These are phyloP conservation scores for Peziza echinospora DNA, from an alignment of 495 filamentous ascomycete species.

Conservation along the genomic window DNA sequence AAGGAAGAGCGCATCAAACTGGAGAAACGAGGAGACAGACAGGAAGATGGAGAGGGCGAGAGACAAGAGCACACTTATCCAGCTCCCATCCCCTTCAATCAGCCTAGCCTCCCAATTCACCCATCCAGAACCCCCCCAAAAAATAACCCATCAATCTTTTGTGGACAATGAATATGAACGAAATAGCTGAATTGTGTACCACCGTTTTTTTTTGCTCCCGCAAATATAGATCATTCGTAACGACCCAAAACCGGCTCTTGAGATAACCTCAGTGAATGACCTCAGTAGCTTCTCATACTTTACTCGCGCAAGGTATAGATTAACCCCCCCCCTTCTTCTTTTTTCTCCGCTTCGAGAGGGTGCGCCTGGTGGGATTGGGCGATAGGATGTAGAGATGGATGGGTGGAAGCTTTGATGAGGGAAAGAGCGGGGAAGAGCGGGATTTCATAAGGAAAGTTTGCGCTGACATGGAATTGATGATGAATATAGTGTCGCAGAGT, in stretches of 20 bases:
- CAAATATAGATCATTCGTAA: constrained; percentile 52
- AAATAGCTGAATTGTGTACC: too few relatives aligned
- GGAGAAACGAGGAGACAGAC: too few relatives aligned
- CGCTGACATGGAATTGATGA: constrained; percentile 4
- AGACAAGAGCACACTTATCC: too few relatives aligned
- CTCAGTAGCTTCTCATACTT: constrained; percentile 64
- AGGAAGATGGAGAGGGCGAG: too few relatives aligned
- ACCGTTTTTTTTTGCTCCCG: too few relatives aligned
- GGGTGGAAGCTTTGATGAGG: not conserved
- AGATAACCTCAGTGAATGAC: constrained; percentile 62
- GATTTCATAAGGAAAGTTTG: not conserved
- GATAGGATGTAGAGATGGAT: not conserved
- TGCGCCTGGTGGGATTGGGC: not conserved
- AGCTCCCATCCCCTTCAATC: not conserved
- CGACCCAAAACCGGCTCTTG: constrained; percentile 51
- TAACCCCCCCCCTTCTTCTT: constrained; percentile 21
- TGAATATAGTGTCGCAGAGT: constrained; percentile 37
- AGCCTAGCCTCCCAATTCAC: constrained; percentile 3
- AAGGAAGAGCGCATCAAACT: too few relatives aligned
- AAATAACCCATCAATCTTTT: not conserved
- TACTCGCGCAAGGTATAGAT: constrained; percentile 33
- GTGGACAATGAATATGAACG: too few relatives aligned
- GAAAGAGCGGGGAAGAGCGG: not conserved
- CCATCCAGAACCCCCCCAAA: constrained; percentile 1
- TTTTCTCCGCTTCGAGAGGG: not conserved